Base-by-base conservation (phyloP, 164 flowering plant genomes). In the Aristolochia fimbriata region DNA sequence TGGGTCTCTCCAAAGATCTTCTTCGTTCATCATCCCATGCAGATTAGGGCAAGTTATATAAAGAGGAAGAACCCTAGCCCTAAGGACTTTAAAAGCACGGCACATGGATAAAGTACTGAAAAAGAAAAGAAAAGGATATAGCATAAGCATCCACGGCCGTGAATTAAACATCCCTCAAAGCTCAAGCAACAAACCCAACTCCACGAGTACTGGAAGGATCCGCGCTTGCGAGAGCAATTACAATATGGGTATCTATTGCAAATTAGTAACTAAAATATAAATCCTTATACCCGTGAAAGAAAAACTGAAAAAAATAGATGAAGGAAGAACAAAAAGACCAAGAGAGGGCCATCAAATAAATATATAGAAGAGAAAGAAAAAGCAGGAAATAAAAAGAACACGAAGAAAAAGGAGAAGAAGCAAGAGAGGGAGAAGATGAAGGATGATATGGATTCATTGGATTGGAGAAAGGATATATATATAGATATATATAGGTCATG, bases 41-140 rank as follows among this genome's bases (percentile, higher is more conserved):
- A 62, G 51, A 65, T 55, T 48, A 33, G 51, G 27, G 51, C 49
- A 43, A 37, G 21, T 47, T 9, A n/a, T n/a, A n/a, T n/a, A 33
- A 12, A 41, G 20, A 41, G 15, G 6, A 10, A 12, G 30, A 69
- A 67, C 70, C 77, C 75, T 64, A 70, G 67, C 66, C 74, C 71
- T 71, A 72, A n/a, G n/a, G n/a, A n/a, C n/a, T n/a, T n/a, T n/a
- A n/a, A 71, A 21, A 54, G 55, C 54, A 48, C 47, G 23, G 17
- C 6, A 23, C 22, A 22, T 24, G 5, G 45, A 27, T 27, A 27
- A 21, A 50, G 8, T 15, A 9, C n/a, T 3, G 1, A 14, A 41
- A 62, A 67, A 64, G 59, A 58, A 57, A 48, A 30, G 55, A 62
- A 54, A 53, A 27, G 30, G 30, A 27, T 27, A 27, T 2, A n/a